Base-by-base conservation (phyloP, 495 filamentous ascomycete species). In the Lophiostoma macrostomum region DNA sequence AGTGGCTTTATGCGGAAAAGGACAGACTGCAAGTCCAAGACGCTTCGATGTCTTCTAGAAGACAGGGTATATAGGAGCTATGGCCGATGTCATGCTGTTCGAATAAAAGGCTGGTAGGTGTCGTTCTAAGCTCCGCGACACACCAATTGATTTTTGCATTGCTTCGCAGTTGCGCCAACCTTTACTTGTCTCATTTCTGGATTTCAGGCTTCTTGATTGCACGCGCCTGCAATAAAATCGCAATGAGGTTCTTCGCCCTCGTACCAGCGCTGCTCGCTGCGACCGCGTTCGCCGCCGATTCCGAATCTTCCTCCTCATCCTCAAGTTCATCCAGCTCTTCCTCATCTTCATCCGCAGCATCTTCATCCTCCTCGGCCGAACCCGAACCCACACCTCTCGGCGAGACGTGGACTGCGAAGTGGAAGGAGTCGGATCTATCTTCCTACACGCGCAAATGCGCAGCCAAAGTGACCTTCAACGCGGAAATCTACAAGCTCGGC, bases 401-500 rank as follows among this genome's bases (percentile, higher is more conserved):
- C 23, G 22, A 51, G 11, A 39, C 51, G 34, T 58, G 54, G 54
- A 34, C 50, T n/a, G 13, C 54, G 0, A 23, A 37, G 40, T 58
- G 53, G 49, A 53, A 29, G 3, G 20, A 27, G 13, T 20, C 46
- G 3, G 20, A 19, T n/a, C 53, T 58, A 18, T 16, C 35, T n/a
- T 18, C 48, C 20, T 58, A 54, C 38, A 53, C 42, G 1, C 44
- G 29, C 11, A 24, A 40, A 22, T 58, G 53, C 34, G 22, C 14
- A 1, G 23, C 49, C 6, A 38, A 20, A n/a, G 28, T 39, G 29
- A 58, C 41, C 18, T 20, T 54, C 44, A 50, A 31, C 5, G 54
- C 60, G 14, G 16, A 29, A 10, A 48, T 63, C 37, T 63, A 58
- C 49, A 63, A 19, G 8, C 60, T 63, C 6, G 45, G 30, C 23